Conservation (phyloP, 768 basidiomycete genomes). For the Mycena floridula region DNA sequence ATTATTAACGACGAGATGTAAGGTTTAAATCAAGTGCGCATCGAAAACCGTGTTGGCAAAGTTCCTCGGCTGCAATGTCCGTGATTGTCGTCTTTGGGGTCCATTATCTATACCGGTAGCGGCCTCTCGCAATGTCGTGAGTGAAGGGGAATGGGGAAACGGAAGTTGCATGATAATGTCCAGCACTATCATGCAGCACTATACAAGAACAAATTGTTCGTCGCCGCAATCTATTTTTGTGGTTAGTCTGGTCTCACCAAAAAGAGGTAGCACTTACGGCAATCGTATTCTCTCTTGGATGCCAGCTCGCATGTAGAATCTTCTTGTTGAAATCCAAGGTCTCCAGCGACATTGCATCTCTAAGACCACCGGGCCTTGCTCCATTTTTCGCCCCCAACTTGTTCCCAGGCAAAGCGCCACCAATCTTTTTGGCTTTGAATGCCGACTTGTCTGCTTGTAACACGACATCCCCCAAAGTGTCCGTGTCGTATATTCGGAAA, state of each 20-base stretch:
- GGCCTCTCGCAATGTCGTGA: background rate
- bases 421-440: conserved; percentile 99
- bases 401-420: conserved; percentile 71
- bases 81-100: background rate
- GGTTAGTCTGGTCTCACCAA: no score
- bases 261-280: conserved; percentile 53
- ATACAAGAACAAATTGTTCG: conserved; percentile 91
- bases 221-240: conserved; percentile 85
- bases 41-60: background rate
- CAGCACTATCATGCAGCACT: conserved; percentile 48
- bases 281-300: conserved; percentile 97
- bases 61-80: background rate
- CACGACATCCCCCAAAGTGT: conserved; percentile 82
- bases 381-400: conserved; percentile 74
- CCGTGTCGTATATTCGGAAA: conserved; percentile 98
- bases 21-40: background rate
- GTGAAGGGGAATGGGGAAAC: background rate
- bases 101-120: background rate
- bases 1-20: background rate
- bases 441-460: conserved; percentile 98
- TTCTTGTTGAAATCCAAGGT: conserved; percentile 95
- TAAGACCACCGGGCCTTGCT: conserved; percentile 59
- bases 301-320: conserved; percentile 95
- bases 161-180: background rate
- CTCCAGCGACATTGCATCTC: conserved; percentile 84